Base-by-base conservation (phyloP, 23 red algal species). In the Gracilaria vermiculophylla region DNA sequence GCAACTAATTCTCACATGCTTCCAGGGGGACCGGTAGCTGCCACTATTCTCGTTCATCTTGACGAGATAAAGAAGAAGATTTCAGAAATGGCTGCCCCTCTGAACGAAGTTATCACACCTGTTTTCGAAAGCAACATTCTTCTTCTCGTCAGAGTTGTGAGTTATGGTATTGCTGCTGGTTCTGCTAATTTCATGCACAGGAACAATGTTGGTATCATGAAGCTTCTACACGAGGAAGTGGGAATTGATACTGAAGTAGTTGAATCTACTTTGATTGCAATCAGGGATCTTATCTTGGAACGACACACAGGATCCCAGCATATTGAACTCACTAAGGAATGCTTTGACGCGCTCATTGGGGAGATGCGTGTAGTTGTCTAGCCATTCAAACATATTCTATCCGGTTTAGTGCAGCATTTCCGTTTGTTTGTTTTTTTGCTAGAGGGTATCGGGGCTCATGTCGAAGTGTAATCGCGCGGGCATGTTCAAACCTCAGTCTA, bases 171-270 rank as follows among this genome's bases (percentile, higher is more conserved):
- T 28, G 78, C 87, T 32, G 49, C 67, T 28, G 78, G 72, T 9
- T 77, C 77, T 49, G 35, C 72, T 20, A 77, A 95, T 55, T 95
- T 90, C 71, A 37, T 95, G 31, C 92, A 95, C 61, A 13, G 53
- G 25, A 82, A 89, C 65, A 95, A 95, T 32, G 23, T 83, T 55
- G 76, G 62, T 9, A 81, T 95, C 24, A 81, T 89, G 52, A 83
- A 73, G 21, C 49, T 84, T 48, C 64, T 95, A 4, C 81, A 95
- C 58, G 25, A 81, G 41, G 84, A 88, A 39, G 70, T 88, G 47
- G 84, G 84, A 32, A 76, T 88, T 34, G 50, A 65, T 9, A 37
- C 25, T 15, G 7, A 8, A 23, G 23, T 77, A 37, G 67, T 72
- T 51, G 52, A 61, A 16, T 60, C 66, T 19, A 69, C 60, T 17